A percentile compares a stretch with the other conserved stretches of the same genome.
These are phyloP conservation scores for Xylariaceae sp. DNA, from an alignment of 2,329 filamentous ascomycete species.

Conservation along the genomic window DNA sequence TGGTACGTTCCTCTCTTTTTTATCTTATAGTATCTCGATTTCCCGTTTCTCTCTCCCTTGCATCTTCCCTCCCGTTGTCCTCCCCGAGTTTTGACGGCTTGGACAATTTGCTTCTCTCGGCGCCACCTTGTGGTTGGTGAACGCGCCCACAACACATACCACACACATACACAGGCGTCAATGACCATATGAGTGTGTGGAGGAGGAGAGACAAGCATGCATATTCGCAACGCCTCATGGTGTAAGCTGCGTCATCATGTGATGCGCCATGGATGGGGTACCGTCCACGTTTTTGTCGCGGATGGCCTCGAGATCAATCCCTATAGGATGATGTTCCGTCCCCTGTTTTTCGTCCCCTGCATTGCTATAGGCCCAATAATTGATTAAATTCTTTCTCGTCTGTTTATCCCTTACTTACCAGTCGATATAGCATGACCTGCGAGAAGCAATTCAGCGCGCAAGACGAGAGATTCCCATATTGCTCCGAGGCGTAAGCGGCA, in stretches of 20 bases:
- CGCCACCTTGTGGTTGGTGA: constrained; percentile 24
- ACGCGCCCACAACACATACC: constrained; percentile 10
- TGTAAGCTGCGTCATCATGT: constrained; percentile 27
- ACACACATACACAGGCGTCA: neutral
- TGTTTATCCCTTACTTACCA: constrained; percentile 27
- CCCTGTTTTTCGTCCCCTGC: constrained; percentile 30
- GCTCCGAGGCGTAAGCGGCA: constrained; percentile 54
- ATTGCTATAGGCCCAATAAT: constrained; percentile 20
- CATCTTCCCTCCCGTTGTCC: constrained; percentile 8
- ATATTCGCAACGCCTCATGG: constrained; percentile 15
- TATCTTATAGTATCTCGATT: too few relatives aligned
- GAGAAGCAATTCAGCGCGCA: constrained; percentile 60
- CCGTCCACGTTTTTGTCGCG: constrained; percentile 13
- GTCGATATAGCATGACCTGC: constrained; percentile 53
- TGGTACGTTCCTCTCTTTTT: constrained; percentile 46
- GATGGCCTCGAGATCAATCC: constrained; percentile 10
- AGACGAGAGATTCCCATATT: constrained; percentile 55
- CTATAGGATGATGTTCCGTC: constrained; percentile 8
- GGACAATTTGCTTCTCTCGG: constrained; percentile 8
- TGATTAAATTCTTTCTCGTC: neutral
- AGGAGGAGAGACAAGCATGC: constrained; percentile 14
- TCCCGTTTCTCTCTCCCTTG: constrained; percentile 1
- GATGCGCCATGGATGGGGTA: constrained; percentile 22
- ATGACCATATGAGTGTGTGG: constrained; percentile 5
- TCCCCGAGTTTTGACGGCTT: constrained; percentile 6